Evolutionary conservation across 2,329 filamentous ascomycete species (phyloP).

Genomic region (Moelleriella libera): DNA sequence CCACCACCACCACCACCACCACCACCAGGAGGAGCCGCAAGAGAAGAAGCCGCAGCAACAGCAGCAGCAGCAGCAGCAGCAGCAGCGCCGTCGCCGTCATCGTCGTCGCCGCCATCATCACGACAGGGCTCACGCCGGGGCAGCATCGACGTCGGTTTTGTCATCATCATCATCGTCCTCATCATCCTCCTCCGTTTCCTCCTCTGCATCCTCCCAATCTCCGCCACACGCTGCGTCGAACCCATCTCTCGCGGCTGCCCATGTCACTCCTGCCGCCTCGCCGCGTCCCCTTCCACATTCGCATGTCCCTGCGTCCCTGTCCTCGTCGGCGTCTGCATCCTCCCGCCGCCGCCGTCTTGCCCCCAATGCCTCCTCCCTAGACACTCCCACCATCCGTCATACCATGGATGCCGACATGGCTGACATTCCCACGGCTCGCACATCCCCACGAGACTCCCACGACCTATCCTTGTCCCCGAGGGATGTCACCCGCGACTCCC

Average conservation of each 20-base stretch:
- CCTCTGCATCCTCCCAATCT: neutral
- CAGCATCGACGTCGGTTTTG: neutral
- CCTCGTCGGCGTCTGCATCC: neutral
- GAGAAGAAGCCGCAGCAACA: neutral
- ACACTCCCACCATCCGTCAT: constrained; percentile 1
- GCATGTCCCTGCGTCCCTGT: neutral
- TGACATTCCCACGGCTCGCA: constrained; percentile 11
- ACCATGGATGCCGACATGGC: constrained; percentile 11
- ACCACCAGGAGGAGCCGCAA: neutral
- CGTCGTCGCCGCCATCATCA: neutral
- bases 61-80: neutral
- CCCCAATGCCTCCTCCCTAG: constrained; percentile 13
- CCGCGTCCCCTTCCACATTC: neutral
- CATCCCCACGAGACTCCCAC: constrained; percentile 51
- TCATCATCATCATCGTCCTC: neutral
- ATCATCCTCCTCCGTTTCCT: neutral
- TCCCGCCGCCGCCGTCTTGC: constrained; percentile 1
- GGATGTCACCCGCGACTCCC: constrained; percentile 71
- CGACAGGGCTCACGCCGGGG: neutral
- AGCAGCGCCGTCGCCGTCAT: neutral
- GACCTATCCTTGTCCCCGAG: constrained; percentile 69
- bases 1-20: neutral
- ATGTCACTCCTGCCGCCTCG: neutral
- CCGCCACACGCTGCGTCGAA: neutral
- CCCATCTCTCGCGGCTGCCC: neutral